Conservation (phyloP, 2,329 filamentous ascomycete genomes). For the Pyrenochaeta sp. region DNA sequence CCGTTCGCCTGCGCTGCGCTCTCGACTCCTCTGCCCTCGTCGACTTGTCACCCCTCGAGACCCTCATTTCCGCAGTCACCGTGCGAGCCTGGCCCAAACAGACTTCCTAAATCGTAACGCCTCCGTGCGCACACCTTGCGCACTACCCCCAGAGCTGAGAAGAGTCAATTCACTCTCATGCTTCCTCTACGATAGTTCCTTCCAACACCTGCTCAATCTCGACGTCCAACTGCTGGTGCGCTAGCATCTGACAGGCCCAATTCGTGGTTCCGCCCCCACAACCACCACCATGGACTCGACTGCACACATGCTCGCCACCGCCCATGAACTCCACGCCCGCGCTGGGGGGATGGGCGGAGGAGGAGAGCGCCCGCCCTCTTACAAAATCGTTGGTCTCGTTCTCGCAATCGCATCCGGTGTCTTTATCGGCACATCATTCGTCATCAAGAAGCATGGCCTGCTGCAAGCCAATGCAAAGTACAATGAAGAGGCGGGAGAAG, state of each 20-base stretch:
- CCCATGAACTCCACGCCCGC: slow-evolving; percentile 56
- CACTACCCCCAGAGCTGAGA: not conserved
- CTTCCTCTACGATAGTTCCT: slow-evolving; percentile 12
- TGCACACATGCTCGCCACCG: slow-evolving; percentile 48
- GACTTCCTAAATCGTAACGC: slow-evolving; percentile 23
- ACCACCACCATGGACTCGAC: slow-evolving; percentile 53
- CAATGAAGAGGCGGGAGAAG: slow-evolving; percentile 92
- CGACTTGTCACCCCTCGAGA: slow-evolving; percentile 10
- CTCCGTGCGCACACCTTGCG: slow-evolving; percentile 16
- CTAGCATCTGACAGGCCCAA: slow-evolving; percentile 18
- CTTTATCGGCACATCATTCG: slow-evolving; percentile 95
- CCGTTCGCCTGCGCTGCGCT: too few species aligned
- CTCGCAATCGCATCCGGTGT: slow-evolving; percentile 86
- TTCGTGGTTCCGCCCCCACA: slow-evolving; percentile 16
- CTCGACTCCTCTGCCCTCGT: too few species aligned
- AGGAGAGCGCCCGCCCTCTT: slow-evolving; percentile 62
- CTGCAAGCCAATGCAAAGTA: slow-evolving; percentile 95
- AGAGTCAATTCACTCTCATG: slow-evolving; percentile 16
- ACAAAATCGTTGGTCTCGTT: slow-evolving; percentile 86
- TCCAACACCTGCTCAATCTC: slow-evolving; percentile 7
- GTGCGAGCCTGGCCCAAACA: slow-evolving; percentile 23
- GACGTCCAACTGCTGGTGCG: slow-evolving; percentile 17
- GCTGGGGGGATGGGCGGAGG: slow-evolving; percentile 46
- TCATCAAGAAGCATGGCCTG: slow-evolving; percentile 91
- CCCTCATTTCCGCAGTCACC: slow-evolving; percentile 17